These are phyloP conservation scores for Physaria fendleri DNA, from an alignment of 345 rosid genomes.

Conservation along the genomic window DNA sequence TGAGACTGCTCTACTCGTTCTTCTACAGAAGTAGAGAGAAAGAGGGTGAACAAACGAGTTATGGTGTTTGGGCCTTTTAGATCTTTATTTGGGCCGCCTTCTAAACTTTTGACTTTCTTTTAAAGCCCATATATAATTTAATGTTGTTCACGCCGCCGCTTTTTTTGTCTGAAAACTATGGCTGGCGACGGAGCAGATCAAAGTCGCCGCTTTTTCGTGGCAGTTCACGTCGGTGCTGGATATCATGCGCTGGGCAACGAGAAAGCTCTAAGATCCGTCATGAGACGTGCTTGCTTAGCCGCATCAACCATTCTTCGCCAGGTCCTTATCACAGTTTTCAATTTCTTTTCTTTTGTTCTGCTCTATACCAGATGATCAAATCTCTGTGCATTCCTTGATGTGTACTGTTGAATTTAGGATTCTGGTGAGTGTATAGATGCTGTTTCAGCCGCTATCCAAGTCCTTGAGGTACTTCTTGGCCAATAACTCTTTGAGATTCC, in stretches of 20 bases:
- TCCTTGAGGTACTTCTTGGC: slow-evolving; percentile 59
- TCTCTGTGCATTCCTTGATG: neutral
- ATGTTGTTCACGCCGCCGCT: neutral
- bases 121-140: neutral
- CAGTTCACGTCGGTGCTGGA: slow-evolving; percentile 95
- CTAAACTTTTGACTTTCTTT: neutral
- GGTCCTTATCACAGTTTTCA: slow-evolving; percentile 29
- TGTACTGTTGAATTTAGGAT: slow-evolving; percentile 38
- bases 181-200: slow-evolving; percentile 31
- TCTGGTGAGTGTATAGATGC: slow-evolving; percentile 69
- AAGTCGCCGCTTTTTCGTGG: slow-evolving; percentile 71
- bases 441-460: slow-evolving; percentile 78
- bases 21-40: neutral
- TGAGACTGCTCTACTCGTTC: slow-evolving; percentile 1
- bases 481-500: neutral
- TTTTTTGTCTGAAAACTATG: slow-evolving; percentile 6
- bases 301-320: slow-evolving; percentile 74
- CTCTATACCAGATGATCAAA: neutral
- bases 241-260: slow-evolving; percentile 67
- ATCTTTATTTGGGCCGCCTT: neutral
- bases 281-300: slow-evolving; percentile 87
- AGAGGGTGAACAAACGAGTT: slow-evolving; percentile 10
- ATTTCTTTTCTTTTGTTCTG: neutral
- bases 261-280: slow-evolving; percentile 71
- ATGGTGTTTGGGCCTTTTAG: slow-evolving; percentile 7